phyloP scores from a whole-genome alignment of 2,329 filamentous ascomycete species.

The Pseudogymnoascus sp. region DNA sequence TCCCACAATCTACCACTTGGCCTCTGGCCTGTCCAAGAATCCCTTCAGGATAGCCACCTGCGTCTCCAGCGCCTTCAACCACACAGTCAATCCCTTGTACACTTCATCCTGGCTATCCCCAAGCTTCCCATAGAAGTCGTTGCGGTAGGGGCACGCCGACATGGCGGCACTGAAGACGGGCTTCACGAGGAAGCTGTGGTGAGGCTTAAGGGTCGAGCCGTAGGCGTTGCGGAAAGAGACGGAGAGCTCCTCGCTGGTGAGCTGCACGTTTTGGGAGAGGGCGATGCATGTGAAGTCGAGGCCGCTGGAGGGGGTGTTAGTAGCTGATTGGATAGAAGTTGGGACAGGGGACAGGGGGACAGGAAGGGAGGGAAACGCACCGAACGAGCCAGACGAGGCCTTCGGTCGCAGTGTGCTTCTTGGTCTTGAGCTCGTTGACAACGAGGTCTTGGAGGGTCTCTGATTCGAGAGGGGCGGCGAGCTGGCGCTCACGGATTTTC shows the following conservation, averaged over 20 bases:
- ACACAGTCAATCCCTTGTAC: slow-evolving; percentile 53
- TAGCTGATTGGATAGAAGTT: neutral
- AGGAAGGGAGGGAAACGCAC: slow-evolving; percentile 39
- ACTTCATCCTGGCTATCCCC: slow-evolving; percentile 60
- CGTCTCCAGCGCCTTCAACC: slow-evolving; percentile 70
- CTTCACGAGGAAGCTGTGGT: slow-evolving; percentile 85
- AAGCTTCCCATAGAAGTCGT: slow-evolving; percentile 87
- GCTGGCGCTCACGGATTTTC: slow-evolving; percentile 84
- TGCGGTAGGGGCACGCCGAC: slow-evolving; percentile 85
- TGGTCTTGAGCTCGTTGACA: slow-evolving; percentile 77
- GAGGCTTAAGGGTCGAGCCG: slow-evolving; percentile 75
- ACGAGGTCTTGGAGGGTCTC: slow-evolving; percentile 77
- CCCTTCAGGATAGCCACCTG: slow-evolving; percentile 66
- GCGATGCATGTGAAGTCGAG: slow-evolving; percentile 90
- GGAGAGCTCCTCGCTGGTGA: slow-evolving; percentile 65
- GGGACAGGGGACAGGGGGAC: neutral
- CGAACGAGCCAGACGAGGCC: slow-evolving; percentile 85
- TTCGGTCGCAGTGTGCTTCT: slow-evolving; percentile 82
- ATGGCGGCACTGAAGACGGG: slow-evolving; percentile 90
- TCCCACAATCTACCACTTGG: slow-evolving; percentile 27
- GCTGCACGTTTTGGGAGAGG: slow-evolving; percentile 66
- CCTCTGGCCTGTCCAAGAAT: slow-evolving; percentile 48
- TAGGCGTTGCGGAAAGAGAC: slow-evolving; percentile 84
- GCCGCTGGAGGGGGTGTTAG: slow-evolving; percentile 46
- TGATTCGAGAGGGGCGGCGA: slow-evolving; percentile 70